Evolutionary conservation across 345 rosid species (phyloP), one percentile per base, ranked within the genome.

Genomic region (Syzygium aqueum): DNA sequence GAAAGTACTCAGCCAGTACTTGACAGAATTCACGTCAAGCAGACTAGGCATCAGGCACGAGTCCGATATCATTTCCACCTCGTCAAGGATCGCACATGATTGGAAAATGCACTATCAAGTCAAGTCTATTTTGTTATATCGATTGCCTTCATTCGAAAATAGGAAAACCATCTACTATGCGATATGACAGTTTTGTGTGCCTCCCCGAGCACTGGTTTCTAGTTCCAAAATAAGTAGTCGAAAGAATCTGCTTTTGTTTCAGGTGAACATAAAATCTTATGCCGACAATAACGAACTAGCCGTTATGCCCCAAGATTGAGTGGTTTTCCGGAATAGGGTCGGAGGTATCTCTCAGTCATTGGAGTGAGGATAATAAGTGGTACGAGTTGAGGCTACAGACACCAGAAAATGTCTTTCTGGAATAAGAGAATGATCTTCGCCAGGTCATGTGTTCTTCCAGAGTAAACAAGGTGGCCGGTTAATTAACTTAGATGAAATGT

Each of bases 11-110:
- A 91, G 89, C 90, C 97, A 95, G 93, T 95, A 94, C 90, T 91
- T 96, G 92, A 96, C 96, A 37, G 98, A 95, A 93, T 95, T 97
- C 90, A 95, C 94, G 99, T 96, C 99, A 21, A 96, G 99, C 43
- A 92, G 99, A 86, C 96, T 95, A 3, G 96, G 99, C 3, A 96
- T 96, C 6, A 87, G 91, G 92, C 97, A 96, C 0, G 94, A 95
- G 86, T 88, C 94, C 14, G 91, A 89, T 33, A 84, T 97, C 51
- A 91, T 95, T 51, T 92, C 94, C 11, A 91, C 99, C 19, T 95
- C 98, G 30, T 94, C 99, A 0, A 92, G 93, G 88, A 94, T 96
- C 73, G 97, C 98, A 28, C 97, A 95, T 89, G 99, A 97, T 65
- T 98, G 99, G 16, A 96, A 87, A 88, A 93, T 93, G 78, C 95